Conservation (phyloP, 331 rosid genomes). For the Dryas integrifolia region DNA sequence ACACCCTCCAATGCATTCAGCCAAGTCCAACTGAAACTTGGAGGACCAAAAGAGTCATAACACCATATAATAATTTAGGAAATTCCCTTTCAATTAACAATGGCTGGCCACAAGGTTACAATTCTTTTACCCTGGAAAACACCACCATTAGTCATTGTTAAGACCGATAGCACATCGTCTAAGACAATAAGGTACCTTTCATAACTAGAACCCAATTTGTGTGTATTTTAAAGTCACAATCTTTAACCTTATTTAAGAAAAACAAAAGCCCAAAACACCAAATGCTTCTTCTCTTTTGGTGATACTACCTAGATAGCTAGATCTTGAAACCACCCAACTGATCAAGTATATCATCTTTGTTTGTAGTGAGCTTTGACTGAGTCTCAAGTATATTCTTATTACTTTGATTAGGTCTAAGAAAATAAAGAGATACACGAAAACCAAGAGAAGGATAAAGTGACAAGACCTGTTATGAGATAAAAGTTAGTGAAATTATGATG, state of each 20-base stretch:
- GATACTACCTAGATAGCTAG: constrained; percentile 7
- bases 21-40: constrained; percentile 3
- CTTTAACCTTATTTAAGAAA: constrained; percentile 5
- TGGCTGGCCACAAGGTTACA: constrained; percentile 19
- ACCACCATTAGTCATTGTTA: constrained; percentile 24
- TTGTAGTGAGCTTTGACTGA: background rate
- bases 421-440: background rate
- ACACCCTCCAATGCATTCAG: background rate
- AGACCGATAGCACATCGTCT: constrained; percentile 13
- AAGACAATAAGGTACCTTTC: constrained; percentile 27
- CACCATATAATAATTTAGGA: background rate
- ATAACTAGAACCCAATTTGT: background rate
- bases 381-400: background rate
- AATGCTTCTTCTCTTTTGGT: constrained; percentile 3
- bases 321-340: constrained; percentile 6
- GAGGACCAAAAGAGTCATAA: background rate
- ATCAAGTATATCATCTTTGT: background rate
- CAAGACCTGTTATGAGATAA: background rate
- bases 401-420: background rate
- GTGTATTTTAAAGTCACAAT: background rate
- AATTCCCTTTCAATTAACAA: background rate
- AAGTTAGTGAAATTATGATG: background rate
- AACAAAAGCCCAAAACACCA: constrained; percentile 1
- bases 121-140: constrained; percentile 21
- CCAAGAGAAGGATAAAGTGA: background rate